Percentiles rank a stretch among this genome's conserved stretches.
phyloP scores from a whole-genome alignment of 2,329 filamentous ascomycete genomes.

The Didymella exigua region DNA sequence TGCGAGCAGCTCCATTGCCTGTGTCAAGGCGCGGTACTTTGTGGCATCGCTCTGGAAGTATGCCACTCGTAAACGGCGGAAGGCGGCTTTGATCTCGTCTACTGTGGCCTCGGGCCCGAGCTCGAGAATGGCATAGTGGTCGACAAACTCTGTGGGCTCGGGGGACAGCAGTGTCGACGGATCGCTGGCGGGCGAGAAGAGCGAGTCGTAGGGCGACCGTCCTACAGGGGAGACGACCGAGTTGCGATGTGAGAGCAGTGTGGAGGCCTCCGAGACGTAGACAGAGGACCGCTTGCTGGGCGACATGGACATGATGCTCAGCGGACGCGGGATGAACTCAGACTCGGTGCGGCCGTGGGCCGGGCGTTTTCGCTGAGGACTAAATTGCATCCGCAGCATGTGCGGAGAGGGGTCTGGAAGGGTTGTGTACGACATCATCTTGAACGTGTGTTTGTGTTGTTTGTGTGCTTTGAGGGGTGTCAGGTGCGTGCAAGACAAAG shows the following conservation, averaged over 20 bases:
- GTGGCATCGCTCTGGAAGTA: constrained; percentile 37
- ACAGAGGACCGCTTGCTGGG: constrained; percentile 34
- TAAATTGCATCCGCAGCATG: constrained; percentile 27
- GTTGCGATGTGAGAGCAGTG: constrained; percentile 29
- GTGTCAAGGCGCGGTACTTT: constrained; percentile 40
- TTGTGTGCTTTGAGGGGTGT: constrained; percentile 4
- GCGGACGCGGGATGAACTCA: constrained; percentile 29
- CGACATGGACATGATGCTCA: constrained; percentile 25
- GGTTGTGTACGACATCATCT: constrained; percentile 29
- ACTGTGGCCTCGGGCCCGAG: constrained; percentile 31
- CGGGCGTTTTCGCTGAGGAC: constrained; percentile 27
- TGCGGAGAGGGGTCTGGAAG: constrained; percentile 23
- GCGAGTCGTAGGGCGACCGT: constrained; percentile 18
- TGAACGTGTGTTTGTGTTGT: constrained; percentile 10
- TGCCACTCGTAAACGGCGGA: constrained; percentile 33
- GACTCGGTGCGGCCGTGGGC: constrained; percentile 33
- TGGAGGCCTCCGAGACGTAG: constrained; percentile 35
- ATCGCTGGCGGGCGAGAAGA: constrained; percentile 23
- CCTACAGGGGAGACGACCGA: constrained; percentile 25
- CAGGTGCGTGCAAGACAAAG: constrained; percentile 15
- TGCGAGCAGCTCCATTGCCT: constrained; percentile 39
- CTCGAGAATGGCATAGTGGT: constrained; percentile 42
- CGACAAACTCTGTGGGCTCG: constrained; percentile 25
- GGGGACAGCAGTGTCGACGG: constrained; percentile 5
- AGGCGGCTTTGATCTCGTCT: constrained; percentile 38